Conservation (phyloP, 768 basidiomycete species). For the Tricholoma saponaceum region DNA sequence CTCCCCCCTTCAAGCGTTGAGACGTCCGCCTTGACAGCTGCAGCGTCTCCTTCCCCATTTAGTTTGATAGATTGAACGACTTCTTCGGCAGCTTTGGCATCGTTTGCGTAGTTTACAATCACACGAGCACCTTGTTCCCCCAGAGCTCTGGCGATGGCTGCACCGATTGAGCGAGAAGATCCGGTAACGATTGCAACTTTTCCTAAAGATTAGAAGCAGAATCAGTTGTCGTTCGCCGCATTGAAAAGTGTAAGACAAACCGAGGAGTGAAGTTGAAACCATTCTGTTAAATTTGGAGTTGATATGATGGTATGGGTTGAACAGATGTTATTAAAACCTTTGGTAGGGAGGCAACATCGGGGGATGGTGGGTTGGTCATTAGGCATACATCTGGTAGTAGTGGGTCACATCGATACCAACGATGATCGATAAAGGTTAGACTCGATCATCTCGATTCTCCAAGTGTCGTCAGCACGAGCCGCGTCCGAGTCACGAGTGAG, state of each 20-base stretch:
- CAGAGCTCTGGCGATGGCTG: slow-evolving; percentile 48
- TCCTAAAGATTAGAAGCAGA: slow-evolving; percentile 21
- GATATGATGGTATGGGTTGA: too few species aligned
- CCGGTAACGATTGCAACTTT: slow-evolving; percentile 61
- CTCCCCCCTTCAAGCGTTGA: slow-evolving; percentile 45
- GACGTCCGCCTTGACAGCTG: slow-evolving; percentile 50
- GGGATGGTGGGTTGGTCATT: too few species aligned
- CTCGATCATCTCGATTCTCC: too few species aligned
- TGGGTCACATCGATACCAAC: too few species aligned
- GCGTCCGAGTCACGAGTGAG: too few species aligned
- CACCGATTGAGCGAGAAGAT: slow-evolving; percentile 58
- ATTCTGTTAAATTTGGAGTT: neutral
- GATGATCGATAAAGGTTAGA: too few species aligned
- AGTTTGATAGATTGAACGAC: slow-evolving; percentile 45
- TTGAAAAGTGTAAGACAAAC: neutral
- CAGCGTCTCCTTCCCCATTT: slow-evolving; percentile 40
- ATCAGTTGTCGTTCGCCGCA: neutral
- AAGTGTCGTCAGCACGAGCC: too few species aligned
- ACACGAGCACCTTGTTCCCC: slow-evolving; percentile 55
- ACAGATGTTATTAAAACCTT: too few species aligned
- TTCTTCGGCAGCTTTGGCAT: slow-evolving; percentile 36
- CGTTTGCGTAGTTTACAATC: slow-evolving; percentile 47
- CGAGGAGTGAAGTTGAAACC: neutral
- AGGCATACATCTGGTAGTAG: too few species aligned
- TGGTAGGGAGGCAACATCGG: too few species aligned